Evolutionary conservation across 257 asterid genomes (phyloP), one percentile per base, ranked within the genome.

Genomic region (Petunia axillaris): DNA sequence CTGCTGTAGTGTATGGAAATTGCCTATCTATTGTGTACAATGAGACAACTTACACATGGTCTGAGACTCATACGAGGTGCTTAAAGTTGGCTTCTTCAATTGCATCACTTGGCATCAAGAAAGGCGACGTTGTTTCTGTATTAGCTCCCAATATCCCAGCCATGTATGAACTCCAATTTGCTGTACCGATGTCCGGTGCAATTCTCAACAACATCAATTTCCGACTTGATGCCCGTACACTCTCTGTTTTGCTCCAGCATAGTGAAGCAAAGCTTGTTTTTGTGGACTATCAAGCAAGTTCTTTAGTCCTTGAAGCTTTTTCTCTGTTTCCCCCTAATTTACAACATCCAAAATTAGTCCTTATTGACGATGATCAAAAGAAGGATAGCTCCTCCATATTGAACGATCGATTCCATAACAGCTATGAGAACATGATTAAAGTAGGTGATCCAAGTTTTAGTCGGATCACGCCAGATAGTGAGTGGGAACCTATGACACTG

Each of bases 181-280:
- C 25, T 25, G 25, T 25, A 25, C 25, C 25, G 25, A 25, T 25
- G 25, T 25, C 25, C 25, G 25, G 25, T 25, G 25, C 25, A 25
- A 25, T 25, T 25, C 25, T 25, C 25, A 25, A 25, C 25, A 25
- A 25, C 25, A 25, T 25, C 25, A 25, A 25, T 25, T 25, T 25
- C 25, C 25, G 25, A 25, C 25, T 25, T 25, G 25, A 25, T 25
- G 25, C 25, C 25, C 25, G 25, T 25, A 25, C 25, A 25, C 25
- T 25, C 25, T 25, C 25, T 25, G 78, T 81, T 4, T 6, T 86
- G 2, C 88, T 91, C 55, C 89, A 82, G 58, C 91, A 89, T 64
- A 2, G 82, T 59, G 88, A 76, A 58, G 79, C 95, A 4, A 89
- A 77, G 85, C 85, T 89, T 44, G 53, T 89, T 13, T 89, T 89